Base-by-base conservation (phyloP, 2,329 filamentous ascomycete species). In the Fonsecaea multimorphosa region DNA sequence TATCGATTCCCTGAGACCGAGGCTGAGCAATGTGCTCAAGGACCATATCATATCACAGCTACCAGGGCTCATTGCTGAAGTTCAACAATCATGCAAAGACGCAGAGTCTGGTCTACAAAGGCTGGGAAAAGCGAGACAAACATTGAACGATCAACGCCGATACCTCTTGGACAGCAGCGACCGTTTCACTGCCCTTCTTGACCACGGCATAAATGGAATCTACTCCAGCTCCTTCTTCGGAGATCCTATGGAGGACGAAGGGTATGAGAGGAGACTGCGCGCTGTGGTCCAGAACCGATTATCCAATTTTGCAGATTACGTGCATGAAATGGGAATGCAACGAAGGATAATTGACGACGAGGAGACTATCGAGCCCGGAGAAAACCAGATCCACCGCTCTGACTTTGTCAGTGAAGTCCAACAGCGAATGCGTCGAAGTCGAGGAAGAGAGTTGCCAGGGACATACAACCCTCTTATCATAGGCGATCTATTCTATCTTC, bases 381-480 rank as follows among this genome's bases (percentile, higher is more conserved):
- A 40, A 6, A 22, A 14, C 34, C 0, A 76, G 19, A 55, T 70
- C 22, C 34, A 73, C 0, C 76, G 78, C 51, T 63, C 73, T 9
- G 73, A 79, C 7, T 82, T 78, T 51, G 73, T 85, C 2, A 51
- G 73, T 0, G 77, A 81, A 67, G 78, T 83, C 2, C 61, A 76
- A 46, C 65, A 73, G 0, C 74, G 80, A 2, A 74, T 86, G 58
- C 68, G 74, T 27, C 77, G 76, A 40, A 81, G 75, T 4, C 78
- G 86, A 29, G 84, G 82, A 0, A 76, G 82, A 4, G 88, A 91
- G 71, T 75, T 91, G 0, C 85, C 86, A 0, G 86, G 60, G 9
- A 63, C 51, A 19, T 89, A 87, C 74, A 88, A 88, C 65, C 83
- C 87, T 0, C 73, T 86, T 60, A 76, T 90, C 9, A 80, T 90